phyloP scores from a whole-genome alignment of 2,329 filamentous ascomycete genomes.

The Coniochaeta pulveracea region DNA sequence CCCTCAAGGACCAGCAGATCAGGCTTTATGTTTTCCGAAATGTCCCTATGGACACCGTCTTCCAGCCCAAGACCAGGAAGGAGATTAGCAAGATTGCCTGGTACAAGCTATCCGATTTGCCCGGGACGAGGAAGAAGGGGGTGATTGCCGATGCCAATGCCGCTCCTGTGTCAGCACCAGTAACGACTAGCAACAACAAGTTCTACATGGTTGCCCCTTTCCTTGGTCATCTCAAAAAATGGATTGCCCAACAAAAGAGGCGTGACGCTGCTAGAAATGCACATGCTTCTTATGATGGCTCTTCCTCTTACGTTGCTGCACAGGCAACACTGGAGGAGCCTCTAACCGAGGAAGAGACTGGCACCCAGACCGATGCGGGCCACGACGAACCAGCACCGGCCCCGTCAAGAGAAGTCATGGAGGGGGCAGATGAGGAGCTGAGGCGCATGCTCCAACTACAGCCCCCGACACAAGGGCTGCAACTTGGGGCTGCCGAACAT shows the following conservation, averaged over 20 bases:
- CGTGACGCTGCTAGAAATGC: constrained; percentile 42
- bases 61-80: constrained; percentile 84
- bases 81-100: constrained; percentile 96
- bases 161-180: constrained; percentile 36
- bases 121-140: constrained; percentile 64
- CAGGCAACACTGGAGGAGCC: constrained; percentile 41
- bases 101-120: constrained; percentile 84
- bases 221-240: constrained; percentile 72
- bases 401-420: constrained; percentile 32
- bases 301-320: too few relatives aligned
- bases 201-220: constrained; percentile 99
- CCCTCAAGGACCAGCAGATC: constrained; percentile 88
- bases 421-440: constrained; percentile 39
- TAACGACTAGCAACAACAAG: constrained; percentile 75
- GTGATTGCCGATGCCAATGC: constrained; percentile 43
- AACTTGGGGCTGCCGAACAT: constrained; percentile 15
- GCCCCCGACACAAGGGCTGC: constrained; percentile 36
- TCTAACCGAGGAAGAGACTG: constrained; percentile 51
- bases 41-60: constrained; percentile 75
- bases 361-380: constrained; percentile 25
- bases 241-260: constrained; percentile 78
- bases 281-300: constrained; percentile 27
- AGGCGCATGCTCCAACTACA: constrained; percentile 45
- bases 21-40: constrained; percentile 85
- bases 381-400: constrained; percentile 18